These are phyloP conservation scores for Trichoderma sp. DNA, from an alignment of 2,329 filamentous ascomycete genomes.

Conservation along the genomic window DNA sequence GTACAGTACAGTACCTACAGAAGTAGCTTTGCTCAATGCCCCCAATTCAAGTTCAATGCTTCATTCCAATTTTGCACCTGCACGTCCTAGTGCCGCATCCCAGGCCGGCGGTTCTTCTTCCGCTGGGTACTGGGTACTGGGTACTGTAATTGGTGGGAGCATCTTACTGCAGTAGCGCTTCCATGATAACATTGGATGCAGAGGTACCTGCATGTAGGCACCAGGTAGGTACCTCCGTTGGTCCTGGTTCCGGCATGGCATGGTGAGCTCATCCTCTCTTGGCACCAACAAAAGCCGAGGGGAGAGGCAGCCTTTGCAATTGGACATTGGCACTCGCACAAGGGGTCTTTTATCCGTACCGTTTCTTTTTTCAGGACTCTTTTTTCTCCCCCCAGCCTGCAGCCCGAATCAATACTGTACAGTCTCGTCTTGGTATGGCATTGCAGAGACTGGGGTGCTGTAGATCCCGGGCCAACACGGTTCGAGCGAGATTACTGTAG, in stretches of 20 bases:
- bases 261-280: neutral
- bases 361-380: too few species aligned
- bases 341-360: neutral
- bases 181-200: neutral
- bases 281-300: neutral
- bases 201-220: neutral
- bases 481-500: constrained; percentile 16
- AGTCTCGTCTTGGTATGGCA: neutral
- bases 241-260: neutral
- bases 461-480: constrained; percentile 12
- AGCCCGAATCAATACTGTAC: neutral
- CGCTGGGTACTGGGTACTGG: too few species aligned
- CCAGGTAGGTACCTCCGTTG: neutral
- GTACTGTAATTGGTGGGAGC: neutral
- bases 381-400: neutral
- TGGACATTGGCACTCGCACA: neutral
- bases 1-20: too few species aligned
- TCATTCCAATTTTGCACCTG: neutral
- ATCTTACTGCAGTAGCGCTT: neutral
- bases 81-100: neutral
- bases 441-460: neutral
- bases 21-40: neutral
- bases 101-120: neutral
- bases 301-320: neutral
- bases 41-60: neutral